Evolutionary conservation across 78 protist species (phyloP), one percentile per base, ranked within the genome.

Genomic region (Speleostelium caveatum): DNA sequence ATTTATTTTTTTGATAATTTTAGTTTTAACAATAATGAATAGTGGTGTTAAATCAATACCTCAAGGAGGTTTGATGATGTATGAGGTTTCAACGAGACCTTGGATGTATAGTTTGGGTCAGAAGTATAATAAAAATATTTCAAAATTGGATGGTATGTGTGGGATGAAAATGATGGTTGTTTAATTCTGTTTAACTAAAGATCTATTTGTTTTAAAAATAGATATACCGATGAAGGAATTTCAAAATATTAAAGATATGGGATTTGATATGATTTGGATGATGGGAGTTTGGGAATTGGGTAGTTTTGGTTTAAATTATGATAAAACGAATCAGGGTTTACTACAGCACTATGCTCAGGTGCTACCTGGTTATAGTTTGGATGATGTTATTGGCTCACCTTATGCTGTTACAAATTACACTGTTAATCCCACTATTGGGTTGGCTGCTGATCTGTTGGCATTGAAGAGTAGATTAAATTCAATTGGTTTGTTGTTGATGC

Each of bases 281-380:
- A 95, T 96, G 95, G 98, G 98, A 28, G 86, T 96, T n/a, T 96
- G 98, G 98, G 30, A 26, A 24, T 56, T 95, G 30, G 98, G 98
- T 26, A 85, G 38, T 24, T 68, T 51, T 67, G 97, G 97, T 19
- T 24, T 87, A 45, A 69, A 88, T 32, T 51, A 74, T 80, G 96
- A 94, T 55, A 75, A 80, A 24, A 95, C 97, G 12, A 94, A 95
- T 69, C 86, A 79, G 38, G 87, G 59, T 19, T 77, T 95, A 33
- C 26, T 86, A 12, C 60, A 75, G 24, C 86, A 71, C n/a, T 96
- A 86, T 65, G 75, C 36, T 30, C 76, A 71, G 56, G 80, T 72
- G 10, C 67, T 95, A 28, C 95, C 95, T 38, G 96, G 93, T 0
- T 96, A 17, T 45, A 66, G 49, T 8, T 21, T 41, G 28, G 95